A percentile compares a stretch with the other conserved stretches of the same genome.
These are phyloP conservation scores for Candolleomyces aberdarensis DNA, from an alignment of 768 basidiomycete species.

Conservation along the genomic window DNA sequence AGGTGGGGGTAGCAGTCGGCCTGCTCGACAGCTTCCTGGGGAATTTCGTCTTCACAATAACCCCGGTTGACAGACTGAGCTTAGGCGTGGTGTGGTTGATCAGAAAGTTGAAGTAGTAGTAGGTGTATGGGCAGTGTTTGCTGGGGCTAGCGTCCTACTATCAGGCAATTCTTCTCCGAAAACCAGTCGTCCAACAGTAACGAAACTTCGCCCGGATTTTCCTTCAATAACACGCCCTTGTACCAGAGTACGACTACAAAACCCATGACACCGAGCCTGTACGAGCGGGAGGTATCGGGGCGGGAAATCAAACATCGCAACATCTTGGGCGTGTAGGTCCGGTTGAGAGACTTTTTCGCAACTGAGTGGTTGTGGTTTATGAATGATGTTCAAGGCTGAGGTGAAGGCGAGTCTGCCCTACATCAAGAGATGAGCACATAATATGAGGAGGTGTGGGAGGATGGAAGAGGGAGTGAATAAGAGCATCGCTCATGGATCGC, in stretches of 20 bases:
- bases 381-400: constrained; percentile 47
- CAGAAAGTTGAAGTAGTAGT: constrained; percentile 17
- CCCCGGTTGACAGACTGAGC: constrained; percentile 12
- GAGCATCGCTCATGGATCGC: constrained; percentile 64
- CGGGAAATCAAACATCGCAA: constrained; percentile 85
- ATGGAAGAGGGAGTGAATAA: neutral
- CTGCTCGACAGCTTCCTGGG: constrained; percentile 11
- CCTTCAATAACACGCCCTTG: constrained; percentile 85
- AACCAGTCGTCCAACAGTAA: constrained; percentile 87
- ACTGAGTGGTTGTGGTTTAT: constrained; percentile 68
- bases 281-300: constrained; percentile 69
- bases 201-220: constrained; percentile 88
- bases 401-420: constrained; percentile 65
- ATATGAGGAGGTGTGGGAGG: too few species aligned
- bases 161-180: constrained; percentile 8
- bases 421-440: neutral
- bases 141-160: too few species aligned
- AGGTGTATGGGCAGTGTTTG: constrained; percentile 10
- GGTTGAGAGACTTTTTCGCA: constrained; percentile 70
- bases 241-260: constrained; percentile 91
- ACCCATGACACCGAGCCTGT: constrained; percentile 72
- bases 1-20: constrained; percentile 1
- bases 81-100: constrained; percentile 16
- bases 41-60: constrained; percentile 22
- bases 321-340: constrained; percentile 59